phyloP scores from a whole-genome alignment of 176 grass and related monocot species.

The Cenchrus fungigraminus region DNA sequence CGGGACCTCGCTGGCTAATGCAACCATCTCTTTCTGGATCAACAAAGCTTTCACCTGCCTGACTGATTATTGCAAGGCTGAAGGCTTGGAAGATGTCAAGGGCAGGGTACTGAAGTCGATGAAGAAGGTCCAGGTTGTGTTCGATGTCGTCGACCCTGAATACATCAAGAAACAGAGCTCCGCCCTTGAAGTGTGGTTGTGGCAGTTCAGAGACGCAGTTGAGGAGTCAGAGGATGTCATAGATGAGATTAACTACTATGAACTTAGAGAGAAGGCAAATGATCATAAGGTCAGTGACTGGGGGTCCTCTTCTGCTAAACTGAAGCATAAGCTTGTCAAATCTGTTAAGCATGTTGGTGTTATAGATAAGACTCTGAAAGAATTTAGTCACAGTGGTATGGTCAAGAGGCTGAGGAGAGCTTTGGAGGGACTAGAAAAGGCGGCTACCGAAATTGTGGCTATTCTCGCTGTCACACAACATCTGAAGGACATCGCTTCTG shows the following conservation, averaged over 20 bases:
- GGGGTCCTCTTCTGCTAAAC: not conserved
- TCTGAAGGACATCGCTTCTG: not conserved
- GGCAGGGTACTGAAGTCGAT: not conserved
- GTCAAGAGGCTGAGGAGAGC: conserved; percentile 4
- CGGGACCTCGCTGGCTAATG: not conserved
- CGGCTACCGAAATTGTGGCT: not conserved
- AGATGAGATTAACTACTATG: conserved; percentile 28
- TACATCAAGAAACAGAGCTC: conserved; percentile 26
- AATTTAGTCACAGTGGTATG: not conserved
- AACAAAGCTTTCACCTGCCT: conserved; percentile 23
- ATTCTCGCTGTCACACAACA: not conserved
- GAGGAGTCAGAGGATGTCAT: conserved; percentile 14
- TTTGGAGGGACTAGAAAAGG: conserved; percentile 7
- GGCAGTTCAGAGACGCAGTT: conserved; percentile 41
- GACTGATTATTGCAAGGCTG: not conserved
- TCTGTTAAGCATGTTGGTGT: conserved; percentile 10
- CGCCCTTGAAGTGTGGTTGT: conserved; percentile 34
- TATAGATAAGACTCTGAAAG: no score
- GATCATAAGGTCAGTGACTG: conserved; percentile 29
- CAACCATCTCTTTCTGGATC: not conserved
- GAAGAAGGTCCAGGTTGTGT: conserved; percentile 18
- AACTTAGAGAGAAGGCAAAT: conserved; percentile 33
- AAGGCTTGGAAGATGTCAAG: not conserved
- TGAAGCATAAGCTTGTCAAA: conserved; percentile 35
- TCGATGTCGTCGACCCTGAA: not conserved